phyloP scores from a whole-genome alignment of 371 early-diverging fungal genomes.

The Mucor lusitanicus region DNA sequence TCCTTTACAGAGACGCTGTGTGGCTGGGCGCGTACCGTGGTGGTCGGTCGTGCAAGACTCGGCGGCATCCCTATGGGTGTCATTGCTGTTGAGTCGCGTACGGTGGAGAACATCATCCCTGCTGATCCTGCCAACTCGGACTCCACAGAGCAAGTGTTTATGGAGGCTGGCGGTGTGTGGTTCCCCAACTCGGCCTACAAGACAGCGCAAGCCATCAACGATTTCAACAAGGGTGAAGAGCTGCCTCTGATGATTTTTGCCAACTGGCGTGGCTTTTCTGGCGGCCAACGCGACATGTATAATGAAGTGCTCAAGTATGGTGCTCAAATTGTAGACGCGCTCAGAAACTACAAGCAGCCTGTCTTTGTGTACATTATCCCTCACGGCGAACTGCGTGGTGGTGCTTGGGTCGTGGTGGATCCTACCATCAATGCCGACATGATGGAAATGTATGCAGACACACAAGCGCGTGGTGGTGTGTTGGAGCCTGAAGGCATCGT shows the following conservation, averaged over 20 bases:
- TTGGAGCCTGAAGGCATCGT: conserved; percentile 98
- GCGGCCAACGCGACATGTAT: conserved; percentile 99
- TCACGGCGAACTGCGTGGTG: conserved; percentile 97
- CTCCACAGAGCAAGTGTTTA: conserved; percentile 86
- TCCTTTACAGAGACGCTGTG: conserved; percentile 84
- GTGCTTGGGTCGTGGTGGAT: conserved; percentile 99
- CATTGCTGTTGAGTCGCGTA: conserved; percentile 93
- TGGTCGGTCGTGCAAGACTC: conserved; percentile 93
- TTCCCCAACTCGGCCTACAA: conserved; percentile 98
- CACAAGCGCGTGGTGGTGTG: conserved; percentile 91
- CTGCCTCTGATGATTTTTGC: conserved; percentile 98
- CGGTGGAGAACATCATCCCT: conserved; percentile 88
- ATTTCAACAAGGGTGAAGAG: conserved; percentile 98
- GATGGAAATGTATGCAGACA: conserved; percentile 99
- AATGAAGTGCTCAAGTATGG: conserved; percentile 98
- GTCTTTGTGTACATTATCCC: conserved; percentile 97
- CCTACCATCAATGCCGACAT: conserved; percentile 96
- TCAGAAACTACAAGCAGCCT: conserved; percentile 92
- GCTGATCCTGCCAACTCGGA: conserved; percentile 94
- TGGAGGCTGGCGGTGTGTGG: conserved; percentile 98
- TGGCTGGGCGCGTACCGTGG: conserved; percentile 68
- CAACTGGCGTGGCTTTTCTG: conserved; percentile 99
- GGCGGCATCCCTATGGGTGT: conserved; percentile 98
- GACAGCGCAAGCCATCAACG: conserved; percentile 97
- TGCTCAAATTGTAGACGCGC: conserved; percentile 96